Percentiles rank a stretch among this genome's conserved stretches.
Conservation (phyloP, 202 grass and related monocot genomes). For the Setaria italica region DNA sequence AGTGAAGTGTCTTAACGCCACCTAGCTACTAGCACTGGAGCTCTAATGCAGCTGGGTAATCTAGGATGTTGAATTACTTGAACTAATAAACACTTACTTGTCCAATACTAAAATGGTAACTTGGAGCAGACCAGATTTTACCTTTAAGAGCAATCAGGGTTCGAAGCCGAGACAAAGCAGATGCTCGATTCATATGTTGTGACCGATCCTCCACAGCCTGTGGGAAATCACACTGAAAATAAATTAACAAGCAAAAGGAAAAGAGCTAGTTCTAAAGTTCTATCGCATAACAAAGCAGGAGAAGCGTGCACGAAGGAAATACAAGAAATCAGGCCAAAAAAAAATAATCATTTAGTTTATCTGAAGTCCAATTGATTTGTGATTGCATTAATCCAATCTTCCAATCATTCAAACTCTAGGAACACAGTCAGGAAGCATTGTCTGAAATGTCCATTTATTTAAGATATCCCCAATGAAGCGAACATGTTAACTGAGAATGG, state of each 20-base stretch:
- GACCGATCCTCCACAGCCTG: constrained; percentile 94
- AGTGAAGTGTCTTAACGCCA: not conserved
- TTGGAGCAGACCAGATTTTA: constrained; percentile 16
- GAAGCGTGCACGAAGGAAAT: not conserved
- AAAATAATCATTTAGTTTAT: not conserved
- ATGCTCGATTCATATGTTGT: constrained; percentile 85
- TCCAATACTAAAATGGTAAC: constrained; percentile 2
- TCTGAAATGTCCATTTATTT: not conserved
- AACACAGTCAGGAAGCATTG: not conserved
- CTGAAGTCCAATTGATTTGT: constrained; percentile 3
- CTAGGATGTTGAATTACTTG: not conserved
- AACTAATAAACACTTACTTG: not conserved
- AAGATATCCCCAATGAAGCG: not conserved
- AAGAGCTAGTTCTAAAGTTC: not conserved
- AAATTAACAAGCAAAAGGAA: not conserved
- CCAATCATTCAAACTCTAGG: not conserved
- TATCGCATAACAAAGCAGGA: not conserved
- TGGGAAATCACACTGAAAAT: not conserved
- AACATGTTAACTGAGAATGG: not conserved
- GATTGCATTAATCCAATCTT: not conserved
- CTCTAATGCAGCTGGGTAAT: not conserved
- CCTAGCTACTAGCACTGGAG: not conserved
- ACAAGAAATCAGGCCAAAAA: not conserved
- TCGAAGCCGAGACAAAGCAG: constrained; percentile 78
- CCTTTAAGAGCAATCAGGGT: constrained; percentile 86